Evolutionary conservation across 306 rosid genomes (phyloP).

Genomic region (Astragalus glycyphyllos): DNA sequence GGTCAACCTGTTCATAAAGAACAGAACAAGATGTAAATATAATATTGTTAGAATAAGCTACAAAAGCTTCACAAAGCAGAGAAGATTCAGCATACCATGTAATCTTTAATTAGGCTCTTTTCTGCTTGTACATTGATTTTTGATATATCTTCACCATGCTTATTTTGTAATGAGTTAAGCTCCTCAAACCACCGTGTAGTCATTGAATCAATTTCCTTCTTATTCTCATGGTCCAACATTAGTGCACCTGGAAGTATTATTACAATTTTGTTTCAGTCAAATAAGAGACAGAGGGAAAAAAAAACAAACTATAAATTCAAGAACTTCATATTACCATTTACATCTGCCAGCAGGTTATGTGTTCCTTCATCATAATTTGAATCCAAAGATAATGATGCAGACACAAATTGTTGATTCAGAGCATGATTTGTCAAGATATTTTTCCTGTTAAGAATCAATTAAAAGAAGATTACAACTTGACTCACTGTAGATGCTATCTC

Average conservation of each 20-base stretch:
- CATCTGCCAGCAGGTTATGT: constrained; percentile 50
- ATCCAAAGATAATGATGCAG: constrained; percentile 55
- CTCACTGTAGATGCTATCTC: neutral
- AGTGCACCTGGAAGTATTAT: constrained; percentile 56
- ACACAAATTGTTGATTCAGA: constrained; percentile 58
- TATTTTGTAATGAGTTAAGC: constrained; percentile 60
- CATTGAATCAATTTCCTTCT: constrained; percentile 70
- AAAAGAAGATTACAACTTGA: constrained; percentile 4
- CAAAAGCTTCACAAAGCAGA: neutral
- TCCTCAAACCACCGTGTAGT: constrained; percentile 56
- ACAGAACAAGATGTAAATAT: neutral
- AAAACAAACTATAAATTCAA: constrained; percentile 4
- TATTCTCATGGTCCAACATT: constrained; percentile 64
- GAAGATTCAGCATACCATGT: constrained; percentile 56
- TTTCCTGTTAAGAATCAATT: constrained; percentile 54
- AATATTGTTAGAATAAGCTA: neutral
- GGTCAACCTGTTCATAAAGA: constrained; percentile 64
- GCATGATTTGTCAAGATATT: constrained; percentile 51
- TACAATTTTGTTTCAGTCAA: constrained; percentile 9
- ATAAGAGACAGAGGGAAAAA: neutral
- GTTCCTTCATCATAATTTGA: constrained; percentile 59
- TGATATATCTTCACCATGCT: constrained; percentile 62
- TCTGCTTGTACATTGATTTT: constrained; percentile 68
- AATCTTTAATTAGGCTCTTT: constrained; percentile 66
- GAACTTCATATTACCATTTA: constrained; percentile 65